phyloP scores from a whole-genome alignment of 345 rosid genomes.

The Acer campestre region DNA sequence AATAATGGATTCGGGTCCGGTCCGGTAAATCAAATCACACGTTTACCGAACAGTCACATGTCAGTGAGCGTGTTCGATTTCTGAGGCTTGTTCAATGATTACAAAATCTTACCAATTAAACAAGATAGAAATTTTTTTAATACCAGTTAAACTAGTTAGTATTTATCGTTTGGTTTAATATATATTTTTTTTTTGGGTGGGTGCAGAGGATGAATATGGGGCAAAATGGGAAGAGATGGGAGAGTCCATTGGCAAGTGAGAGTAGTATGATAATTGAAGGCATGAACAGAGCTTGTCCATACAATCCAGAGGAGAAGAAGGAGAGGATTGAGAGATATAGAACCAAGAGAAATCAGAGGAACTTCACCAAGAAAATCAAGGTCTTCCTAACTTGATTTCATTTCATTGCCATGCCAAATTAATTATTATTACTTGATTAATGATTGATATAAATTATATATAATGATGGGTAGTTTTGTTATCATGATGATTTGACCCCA shows the following conservation, averaged over 20 bases:
- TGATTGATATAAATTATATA: too few species aligned
- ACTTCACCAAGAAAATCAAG: slow-evolving; percentile 98
- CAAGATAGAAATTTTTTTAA: too few species aligned
- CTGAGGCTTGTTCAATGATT: too few species aligned
- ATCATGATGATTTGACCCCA: too few species aligned
- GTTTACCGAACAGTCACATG: too few species aligned
- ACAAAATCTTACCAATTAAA: not conserved
- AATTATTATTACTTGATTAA: not conserved
- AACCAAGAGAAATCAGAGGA: slow-evolving; percentile 79
- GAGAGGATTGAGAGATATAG: slow-evolving; percentile 84
- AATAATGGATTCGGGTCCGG: not conserved
- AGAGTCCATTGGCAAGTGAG: slow-evolving; percentile 67
- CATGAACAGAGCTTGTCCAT: slow-evolving; percentile 74
- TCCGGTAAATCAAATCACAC: too few species aligned
- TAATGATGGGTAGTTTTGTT: not conserved
- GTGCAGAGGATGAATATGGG: slow-evolving; percentile 33
- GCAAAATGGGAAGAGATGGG: slow-evolving; percentile 48
- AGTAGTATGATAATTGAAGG: slow-evolving; percentile 82
- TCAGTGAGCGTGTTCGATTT: too few species aligned
- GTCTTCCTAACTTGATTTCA: slow-evolving; percentile 25
- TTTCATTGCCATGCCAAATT: not conserved
- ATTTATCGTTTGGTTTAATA: too few species aligned
- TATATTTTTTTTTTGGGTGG: not conserved
- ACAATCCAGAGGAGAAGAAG: slow-evolving; percentile 89
- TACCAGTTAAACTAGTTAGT: too few species aligned